These are phyloP conservation scores for baker's yeast (Saccharomyces cerevisiae) DNA, from an alignment of 805 yeast species.

Conservation along the genomic window DNA sequence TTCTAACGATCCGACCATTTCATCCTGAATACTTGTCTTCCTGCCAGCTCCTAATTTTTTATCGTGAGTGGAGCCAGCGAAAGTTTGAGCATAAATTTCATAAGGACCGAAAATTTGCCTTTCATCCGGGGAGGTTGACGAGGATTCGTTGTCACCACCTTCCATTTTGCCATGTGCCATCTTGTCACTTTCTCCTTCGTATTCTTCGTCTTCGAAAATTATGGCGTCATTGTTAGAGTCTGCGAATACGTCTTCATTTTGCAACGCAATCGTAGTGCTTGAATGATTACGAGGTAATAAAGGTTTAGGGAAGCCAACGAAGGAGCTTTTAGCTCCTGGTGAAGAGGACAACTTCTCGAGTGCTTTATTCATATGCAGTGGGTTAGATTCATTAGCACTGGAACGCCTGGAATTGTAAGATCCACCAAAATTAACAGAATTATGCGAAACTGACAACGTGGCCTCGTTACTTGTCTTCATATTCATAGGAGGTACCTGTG, in stretches of 20 bases:
- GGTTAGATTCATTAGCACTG: background rate
- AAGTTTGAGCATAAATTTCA: slow-evolving; percentile 7
- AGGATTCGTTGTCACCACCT: background rate
- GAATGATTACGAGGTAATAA: slow-evolving; percentile 14
- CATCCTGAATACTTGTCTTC: slow-evolving; percentile 28
- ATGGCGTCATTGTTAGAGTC: slow-evolving; percentile 24
- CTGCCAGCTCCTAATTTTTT: slow-evolving; percentile 15
- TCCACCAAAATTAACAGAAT: slow-evolving; percentile 14
- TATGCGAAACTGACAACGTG: slow-evolving; percentile 17
- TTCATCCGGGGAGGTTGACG: slow-evolving; percentile 5
- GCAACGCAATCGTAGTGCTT: slow-evolving; percentile 23
- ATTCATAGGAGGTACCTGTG: background rate
- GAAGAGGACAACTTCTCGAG: background rate
- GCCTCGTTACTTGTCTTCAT: slow-evolving; percentile 16
- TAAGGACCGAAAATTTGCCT: slow-evolving; percentile 17
- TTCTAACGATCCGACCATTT: slow-evolving; percentile 30
- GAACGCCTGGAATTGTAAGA: slow-evolving; percentile 9
- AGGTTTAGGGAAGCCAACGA: slow-evolving; percentile 5
- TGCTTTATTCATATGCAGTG: background rate
- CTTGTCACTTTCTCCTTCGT: slow-evolving; percentile 3
- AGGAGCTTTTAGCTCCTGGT: background rate
- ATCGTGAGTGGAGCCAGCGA: slow-evolving; percentile 1
- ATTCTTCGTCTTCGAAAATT: slow-evolving; percentile 27
- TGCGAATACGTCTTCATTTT: slow-evolving; percentile 24
- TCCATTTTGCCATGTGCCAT: background rate